These are phyloP conservation scores for Colletotrichum sp. DNA, from an alignment of 2,329 filamentous ascomycete species.

Conservation along the genomic window DNA sequence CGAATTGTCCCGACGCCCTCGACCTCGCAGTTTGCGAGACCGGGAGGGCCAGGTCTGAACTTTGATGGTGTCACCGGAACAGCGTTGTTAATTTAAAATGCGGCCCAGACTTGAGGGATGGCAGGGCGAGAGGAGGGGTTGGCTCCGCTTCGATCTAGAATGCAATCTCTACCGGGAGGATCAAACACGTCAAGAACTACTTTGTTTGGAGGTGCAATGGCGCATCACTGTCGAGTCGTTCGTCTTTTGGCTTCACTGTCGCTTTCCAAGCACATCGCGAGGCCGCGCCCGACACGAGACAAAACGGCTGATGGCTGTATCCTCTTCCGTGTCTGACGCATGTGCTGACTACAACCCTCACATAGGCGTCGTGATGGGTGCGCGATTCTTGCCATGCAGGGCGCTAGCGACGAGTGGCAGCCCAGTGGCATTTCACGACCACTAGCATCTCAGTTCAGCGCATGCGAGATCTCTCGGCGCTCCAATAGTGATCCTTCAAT, in stretches of 20 bases:
- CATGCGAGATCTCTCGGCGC: neutral
- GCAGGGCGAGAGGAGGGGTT: neutral
- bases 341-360: neutral
- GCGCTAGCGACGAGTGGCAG: neutral
- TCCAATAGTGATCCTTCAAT: neutral
- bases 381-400: neutral
- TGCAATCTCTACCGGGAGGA: constrained; percentile 7
- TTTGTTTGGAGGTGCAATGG: neutral
- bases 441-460: neutral
- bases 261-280: neutral
- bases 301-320: neutral
- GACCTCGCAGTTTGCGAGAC: neutral
- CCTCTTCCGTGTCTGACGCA: neutral
- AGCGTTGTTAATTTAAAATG: constrained; percentile 3
- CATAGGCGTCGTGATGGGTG: neutral
- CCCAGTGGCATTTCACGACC: neutral
- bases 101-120: neutral
- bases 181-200: constrained; percentile 2
- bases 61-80: neutral
- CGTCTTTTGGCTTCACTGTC: neutral
- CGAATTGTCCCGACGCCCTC: neutral
- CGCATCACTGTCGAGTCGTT: neutral
- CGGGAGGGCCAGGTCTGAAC: neutral
- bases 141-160: neutral
- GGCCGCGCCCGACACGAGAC: neutral